Base-by-base conservation (phyloP, 2,329 filamentous ascomycete genomes). In the Exserohilum turcica region DNA sequence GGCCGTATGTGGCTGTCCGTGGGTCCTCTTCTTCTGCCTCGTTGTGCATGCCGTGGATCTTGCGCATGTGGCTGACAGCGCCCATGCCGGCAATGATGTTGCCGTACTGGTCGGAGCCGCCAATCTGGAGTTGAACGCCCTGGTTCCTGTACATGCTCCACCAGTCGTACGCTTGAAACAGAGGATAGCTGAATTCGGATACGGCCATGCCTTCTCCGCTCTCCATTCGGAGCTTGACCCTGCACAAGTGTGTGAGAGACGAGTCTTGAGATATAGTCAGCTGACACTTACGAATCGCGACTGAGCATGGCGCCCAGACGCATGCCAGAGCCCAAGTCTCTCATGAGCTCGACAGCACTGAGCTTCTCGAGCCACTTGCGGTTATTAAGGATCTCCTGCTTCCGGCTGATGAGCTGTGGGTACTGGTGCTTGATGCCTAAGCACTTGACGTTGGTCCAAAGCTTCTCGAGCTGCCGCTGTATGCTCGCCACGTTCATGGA, bases 161-260 rank as follows among this genome's bases (percentile, higher is more conserved):
- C 85, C 92, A 99, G 73, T 99, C 94, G 89, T 92, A 97, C 18
- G 89, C 92, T 73, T 99, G 94, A 66, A 97, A 85, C 13, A 99
- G 77, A 1, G 95, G 94, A 69, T 99, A 99, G 36, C 86, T 84
- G 74, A 99, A 96, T 72, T 99, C 94, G 31, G 91, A 88, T 66
- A 95, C 89, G 0, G 92, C 95, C 88, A 99, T 93, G 64, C 94
- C 95, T 59, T 94, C 90, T 32, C 91, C 91, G 47, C 86, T 86
- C n/a, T 84, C 83, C 80, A 97, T 82, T 68, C 92, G 91, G 52
- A 86, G 87, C 75, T 91, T 94, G 48, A 95, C 92, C 29, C 85
- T 86, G 28, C 10, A 43, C 8, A 27, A 29, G 40, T 31, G 27
- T 32, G 38, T 74, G 43, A 74, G 65, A 7, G 8, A 8, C 19